Percentiles rank a stretch among this genome's conserved stretches.
phyloP scores from a whole-genome alignment of 1,139 yeast species.

The Scheffersomyces quercinus region DNA sequence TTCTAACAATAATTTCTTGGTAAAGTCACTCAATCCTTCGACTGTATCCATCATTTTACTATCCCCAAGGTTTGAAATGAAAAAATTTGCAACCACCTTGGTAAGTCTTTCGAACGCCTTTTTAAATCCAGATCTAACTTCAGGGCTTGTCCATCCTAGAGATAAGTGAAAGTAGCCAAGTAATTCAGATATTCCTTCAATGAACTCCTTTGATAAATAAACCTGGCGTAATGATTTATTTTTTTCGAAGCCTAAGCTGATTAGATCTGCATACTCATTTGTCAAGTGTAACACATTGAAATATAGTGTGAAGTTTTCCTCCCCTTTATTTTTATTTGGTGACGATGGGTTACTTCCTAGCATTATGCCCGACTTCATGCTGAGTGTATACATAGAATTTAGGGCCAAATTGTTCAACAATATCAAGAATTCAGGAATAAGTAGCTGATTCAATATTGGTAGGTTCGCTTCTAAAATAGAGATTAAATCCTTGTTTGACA shows the following conservation, averaged over 20 bases:
- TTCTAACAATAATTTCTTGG: conserved; percentile 32
- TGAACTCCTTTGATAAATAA: conserved; percentile 33
- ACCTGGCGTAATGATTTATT: conserved; percentile 21
- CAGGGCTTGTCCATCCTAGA: conserved; percentile 22
- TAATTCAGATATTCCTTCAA: conserved; percentile 43
- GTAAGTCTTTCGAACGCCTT: conserved; percentile 24
- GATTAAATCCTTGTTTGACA: not conserved
- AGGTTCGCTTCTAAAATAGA: conserved; percentile 3
- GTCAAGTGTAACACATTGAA: conserved; percentile 37
- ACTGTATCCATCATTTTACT: conserved; percentile 23
- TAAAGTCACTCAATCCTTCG: conserved; percentile 21
- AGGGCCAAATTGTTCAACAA: conserved; percentile 43
- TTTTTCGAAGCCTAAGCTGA: conserved; percentile 31
- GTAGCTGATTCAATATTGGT: conserved; percentile 14
- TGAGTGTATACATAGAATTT: conserved; percentile 33
- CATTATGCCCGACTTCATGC: conserved; percentile 37
- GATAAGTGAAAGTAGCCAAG: conserved; percentile 35
- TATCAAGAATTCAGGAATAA: conserved; percentile 41
- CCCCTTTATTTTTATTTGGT: conserved; percentile 18
- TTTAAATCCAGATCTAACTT: conserved; percentile 19
- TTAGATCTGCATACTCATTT: conserved; percentile 32
- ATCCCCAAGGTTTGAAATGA: conserved; percentile 26
- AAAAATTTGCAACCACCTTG: conserved; percentile 29
- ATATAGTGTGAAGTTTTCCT: conserved; percentile 24
- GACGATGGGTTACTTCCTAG: conserved; percentile 38